phyloP scores from a whole-genome alignment of 495 filamentous ascomycete genomes.

The Penicillium steckii region DNA sequence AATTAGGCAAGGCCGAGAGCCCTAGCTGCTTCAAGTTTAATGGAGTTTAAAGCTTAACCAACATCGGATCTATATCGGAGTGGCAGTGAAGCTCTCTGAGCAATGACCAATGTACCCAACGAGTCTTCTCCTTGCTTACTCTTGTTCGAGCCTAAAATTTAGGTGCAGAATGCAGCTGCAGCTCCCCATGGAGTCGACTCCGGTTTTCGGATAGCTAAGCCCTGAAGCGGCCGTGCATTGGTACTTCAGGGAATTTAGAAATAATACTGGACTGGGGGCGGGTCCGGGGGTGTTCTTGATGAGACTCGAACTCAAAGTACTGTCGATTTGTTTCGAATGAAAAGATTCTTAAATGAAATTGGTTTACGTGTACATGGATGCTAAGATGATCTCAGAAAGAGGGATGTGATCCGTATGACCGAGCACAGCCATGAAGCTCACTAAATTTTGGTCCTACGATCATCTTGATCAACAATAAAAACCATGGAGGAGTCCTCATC shows the following conservation, averaged over 20 bases:
- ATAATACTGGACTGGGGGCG: too few relatives aligned
- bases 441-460: not conserved
- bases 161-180: not conserved
- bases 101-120: not conserved
- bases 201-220: not conserved
- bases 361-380: not conserved
- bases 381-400: not conserved
- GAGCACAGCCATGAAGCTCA: not conserved
- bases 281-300: too few relatives aligned
- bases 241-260: too few relatives aligned
- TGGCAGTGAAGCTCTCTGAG: not conserved
- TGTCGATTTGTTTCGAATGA: too few relatives aligned
- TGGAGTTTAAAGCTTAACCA: not conserved
- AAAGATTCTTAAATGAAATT: not conserved
- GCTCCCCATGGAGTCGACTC: not conserved
- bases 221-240: not conserved
- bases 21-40: not conserved
- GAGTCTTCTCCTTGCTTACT: not conserved
- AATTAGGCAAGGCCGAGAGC: not conserved
- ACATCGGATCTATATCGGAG: conserved; percentile 2
- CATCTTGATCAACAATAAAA: not conserved
- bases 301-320: too few relatives aligned
- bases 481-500: not conserved
- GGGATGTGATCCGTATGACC: not conserved
- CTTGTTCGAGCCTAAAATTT: not conserved